Percentiles rank a stretch among this genome's conserved stretches.
Evolutionary conservation across 371 early-diverging fungal genomes (phyloP).

Genomic region (Saksenaea oblongispora): DNA sequence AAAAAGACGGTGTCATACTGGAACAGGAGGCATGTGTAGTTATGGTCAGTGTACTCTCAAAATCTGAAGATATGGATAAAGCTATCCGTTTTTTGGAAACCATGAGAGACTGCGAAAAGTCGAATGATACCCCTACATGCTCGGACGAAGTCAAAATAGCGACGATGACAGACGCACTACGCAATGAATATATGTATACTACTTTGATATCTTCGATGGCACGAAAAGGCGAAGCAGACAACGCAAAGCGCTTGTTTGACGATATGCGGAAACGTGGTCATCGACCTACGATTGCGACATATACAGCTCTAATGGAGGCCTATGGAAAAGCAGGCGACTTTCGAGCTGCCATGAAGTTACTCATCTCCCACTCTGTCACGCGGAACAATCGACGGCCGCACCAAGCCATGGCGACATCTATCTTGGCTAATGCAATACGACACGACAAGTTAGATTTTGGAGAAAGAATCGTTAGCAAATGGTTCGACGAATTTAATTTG

Average conservation of each 20-base stretch:
- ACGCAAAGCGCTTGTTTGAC: conserved; percentile 32
- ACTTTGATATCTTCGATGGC: conserved; percentile 43
- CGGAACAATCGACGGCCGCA: conserved; percentile 5
- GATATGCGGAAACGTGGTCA: conserved; percentile 38
- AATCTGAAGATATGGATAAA: conserved; percentile 6
- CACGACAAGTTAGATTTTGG: conserved; percentile 26
- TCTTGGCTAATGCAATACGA: conserved; percentile 37
- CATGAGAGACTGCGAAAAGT: conserved; percentile 14
- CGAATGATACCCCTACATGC: not conserved
- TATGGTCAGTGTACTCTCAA: conserved; percentile 31
- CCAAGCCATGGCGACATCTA: conserved; percentile 28
- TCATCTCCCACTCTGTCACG: conserved; percentile 11
- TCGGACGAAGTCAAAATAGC: not conserved
- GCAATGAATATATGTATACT: conserved; percentile 45
- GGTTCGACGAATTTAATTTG: conserved; percentile 13
- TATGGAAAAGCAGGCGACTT: conserved; percentile 42
- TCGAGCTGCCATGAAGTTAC: conserved; percentile 16
- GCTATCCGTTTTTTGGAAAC: conserved; percentile 30
- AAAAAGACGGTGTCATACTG: conserved; percentile 13
- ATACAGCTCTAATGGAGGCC: conserved; percentile 36
- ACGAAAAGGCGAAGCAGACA: conserved; percentile 25
- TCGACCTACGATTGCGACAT: conserved; percentile 32
- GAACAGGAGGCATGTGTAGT: conserved; percentile 25
- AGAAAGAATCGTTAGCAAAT: conserved; percentile 8
- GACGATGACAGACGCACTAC: conserved; percentile 10